Conservation (phyloP, 2,329 filamentous ascomycete genomes). For the Cylindrodendrum hubeiense region DNA sequence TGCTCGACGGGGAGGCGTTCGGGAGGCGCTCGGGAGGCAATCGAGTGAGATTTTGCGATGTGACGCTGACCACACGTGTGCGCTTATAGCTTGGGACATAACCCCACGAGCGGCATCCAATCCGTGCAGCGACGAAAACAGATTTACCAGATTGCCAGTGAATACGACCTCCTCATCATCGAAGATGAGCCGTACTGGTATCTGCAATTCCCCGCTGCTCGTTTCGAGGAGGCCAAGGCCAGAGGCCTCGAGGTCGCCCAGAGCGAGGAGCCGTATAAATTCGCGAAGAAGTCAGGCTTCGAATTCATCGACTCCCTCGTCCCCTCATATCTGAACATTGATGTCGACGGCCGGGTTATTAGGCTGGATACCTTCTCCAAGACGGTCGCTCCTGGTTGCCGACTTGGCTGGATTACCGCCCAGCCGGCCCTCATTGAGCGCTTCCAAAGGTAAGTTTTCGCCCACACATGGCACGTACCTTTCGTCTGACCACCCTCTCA, state of each 20-base stretch:
- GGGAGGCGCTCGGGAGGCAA: background rate
- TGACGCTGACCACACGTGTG: slow-evolving; percentile 2
- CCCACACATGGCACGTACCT: background rate
- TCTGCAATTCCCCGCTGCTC: slow-evolving; percentile 85
- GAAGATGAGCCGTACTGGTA: slow-evolving; percentile 99
- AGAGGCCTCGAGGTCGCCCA: slow-evolving; percentile 51
- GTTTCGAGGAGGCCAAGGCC: slow-evolving; percentile 62
- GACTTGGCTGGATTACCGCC: slow-evolving; percentile 90
- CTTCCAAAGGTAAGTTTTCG: slow-evolving; percentile 56
- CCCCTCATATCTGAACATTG: slow-evolving; percentile 85
- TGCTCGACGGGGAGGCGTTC: too few relatives aligned
- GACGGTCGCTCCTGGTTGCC: slow-evolving; percentile 89
- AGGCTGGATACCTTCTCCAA: slow-evolving; percentile 96
- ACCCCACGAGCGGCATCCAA: slow-evolving; percentile 84
- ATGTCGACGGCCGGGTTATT: slow-evolving; percentile 88
- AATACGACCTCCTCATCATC: slow-evolving; percentile 90
- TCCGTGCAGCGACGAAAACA: slow-evolving; percentile 80
- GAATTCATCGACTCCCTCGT: slow-evolving; percentile 85
- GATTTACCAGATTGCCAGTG: slow-evolving; percentile 83
- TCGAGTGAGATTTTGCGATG: background rate
- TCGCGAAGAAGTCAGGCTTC: slow-evolving; percentile 69
- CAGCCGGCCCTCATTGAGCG: slow-evolving; percentile 84
- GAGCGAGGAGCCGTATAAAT: slow-evolving; percentile 46
- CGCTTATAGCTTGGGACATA: slow-evolving; percentile 72
- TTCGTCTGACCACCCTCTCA: slow-evolving; percentile 18